Percentiles rank a stretch among this genome's conserved stretches.
Conservation (phyloP, 257 asterid genomes). For the Nicotiana benthamiana region DNA sequence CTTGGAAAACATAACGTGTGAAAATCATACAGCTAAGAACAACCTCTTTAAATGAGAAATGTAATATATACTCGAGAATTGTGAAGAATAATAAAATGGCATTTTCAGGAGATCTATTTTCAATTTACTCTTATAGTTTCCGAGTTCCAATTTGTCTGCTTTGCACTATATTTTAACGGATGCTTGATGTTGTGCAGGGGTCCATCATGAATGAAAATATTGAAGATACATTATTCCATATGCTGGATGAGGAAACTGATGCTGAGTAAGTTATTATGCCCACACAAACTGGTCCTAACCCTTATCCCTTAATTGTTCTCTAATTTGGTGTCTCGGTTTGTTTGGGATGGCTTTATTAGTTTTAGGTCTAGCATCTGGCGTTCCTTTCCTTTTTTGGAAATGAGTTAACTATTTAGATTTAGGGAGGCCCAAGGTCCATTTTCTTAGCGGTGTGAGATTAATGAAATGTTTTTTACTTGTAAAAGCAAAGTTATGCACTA, state of each 20-base stretch:
- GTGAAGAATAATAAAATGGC: not conserved
- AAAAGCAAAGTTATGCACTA: too few relatives aligned
- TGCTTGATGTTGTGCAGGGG: conserved; percentile 35
- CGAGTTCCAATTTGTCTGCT: not conserved
- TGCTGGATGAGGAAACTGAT: conserved; percentile 98
- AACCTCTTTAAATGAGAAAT: not conserved
- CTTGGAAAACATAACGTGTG: not conserved
- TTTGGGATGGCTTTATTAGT: not conserved
- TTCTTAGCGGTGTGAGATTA: too few relatives aligned
- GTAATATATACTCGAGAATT: not conserved
- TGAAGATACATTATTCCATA: conserved; percentile 86
- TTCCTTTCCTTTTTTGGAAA: not conserved
- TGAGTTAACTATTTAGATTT: not conserved
- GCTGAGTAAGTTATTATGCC: conserved; percentile 58
- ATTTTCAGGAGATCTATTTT: not conserved
- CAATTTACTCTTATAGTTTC: not conserved
- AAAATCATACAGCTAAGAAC: not conserved
- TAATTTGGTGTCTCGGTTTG: not conserved
- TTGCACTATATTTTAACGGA: not conserved
- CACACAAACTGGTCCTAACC: not conserved
- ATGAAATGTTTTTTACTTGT: too few relatives aligned
- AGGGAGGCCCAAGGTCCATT: too few relatives aligned
- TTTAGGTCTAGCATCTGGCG: not conserved
- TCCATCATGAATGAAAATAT: conserved; percentile 77
- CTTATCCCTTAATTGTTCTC: not conserved